Conservation (phyloP, 148 eudicot genomes). For the Vaccinium vitisidaea region DNA sequence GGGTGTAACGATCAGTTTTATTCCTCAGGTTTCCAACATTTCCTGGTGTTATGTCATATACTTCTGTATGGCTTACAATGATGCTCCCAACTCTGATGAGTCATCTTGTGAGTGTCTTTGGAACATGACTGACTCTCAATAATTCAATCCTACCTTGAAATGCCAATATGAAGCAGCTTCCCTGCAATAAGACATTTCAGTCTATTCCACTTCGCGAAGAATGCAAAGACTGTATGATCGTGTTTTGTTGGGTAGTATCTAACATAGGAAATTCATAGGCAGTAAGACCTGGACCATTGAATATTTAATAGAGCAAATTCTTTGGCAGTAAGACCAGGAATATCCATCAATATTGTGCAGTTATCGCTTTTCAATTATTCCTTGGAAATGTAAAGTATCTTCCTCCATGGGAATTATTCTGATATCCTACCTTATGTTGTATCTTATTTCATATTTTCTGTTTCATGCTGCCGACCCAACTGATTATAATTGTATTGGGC, state of each 20-base stretch:
- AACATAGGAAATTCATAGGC: background rate
- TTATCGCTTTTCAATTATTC: background rate
- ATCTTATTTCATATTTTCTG: background rate
- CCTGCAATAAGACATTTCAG: background rate
- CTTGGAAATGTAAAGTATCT: background rate
- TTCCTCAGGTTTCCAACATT: background rate
- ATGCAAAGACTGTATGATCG: too few species aligned
- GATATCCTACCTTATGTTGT: background rate
- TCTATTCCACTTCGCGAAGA: too few species aligned
- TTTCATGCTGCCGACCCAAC: background rate
- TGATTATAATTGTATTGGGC: background rate
- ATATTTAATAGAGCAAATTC: background rate
- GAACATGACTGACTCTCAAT: background rate
- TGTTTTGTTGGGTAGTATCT: background rate
- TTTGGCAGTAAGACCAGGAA: background rate
- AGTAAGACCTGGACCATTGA: background rate
- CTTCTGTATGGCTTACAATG: background rate
- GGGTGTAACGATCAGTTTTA: background rate
- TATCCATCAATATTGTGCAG: background rate
- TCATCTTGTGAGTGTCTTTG: background rate
- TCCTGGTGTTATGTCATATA: background rate
- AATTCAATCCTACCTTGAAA: background rate
- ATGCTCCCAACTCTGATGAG: background rate
- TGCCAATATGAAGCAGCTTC: background rate
- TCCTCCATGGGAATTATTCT: background rate